These are phyloP conservation scores for Aureobasidium sp. DNA, from an alignment of 2,329 filamentous ascomycete genomes.

Conservation along the genomic window DNA sequence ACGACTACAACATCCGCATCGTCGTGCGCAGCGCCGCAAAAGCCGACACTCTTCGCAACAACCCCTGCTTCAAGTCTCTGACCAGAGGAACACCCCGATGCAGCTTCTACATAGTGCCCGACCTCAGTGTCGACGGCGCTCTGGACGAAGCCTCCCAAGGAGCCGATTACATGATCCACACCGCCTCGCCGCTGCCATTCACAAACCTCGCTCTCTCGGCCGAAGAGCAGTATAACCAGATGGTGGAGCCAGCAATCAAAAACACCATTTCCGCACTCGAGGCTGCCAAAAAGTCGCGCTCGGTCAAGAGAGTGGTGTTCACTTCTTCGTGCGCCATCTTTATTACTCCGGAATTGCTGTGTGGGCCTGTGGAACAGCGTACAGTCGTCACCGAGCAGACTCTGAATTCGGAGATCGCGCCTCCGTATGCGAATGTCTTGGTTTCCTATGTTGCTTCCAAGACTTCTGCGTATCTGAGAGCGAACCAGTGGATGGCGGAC, in stretches of 20 bases:
- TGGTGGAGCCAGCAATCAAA: conserved; percentile 27
- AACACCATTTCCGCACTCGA: conserved; percentile 34
- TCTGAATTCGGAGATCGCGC: conserved; percentile 16
- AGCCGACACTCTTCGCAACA: conserved; percentile 23
- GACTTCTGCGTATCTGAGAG: conserved; percentile 20
- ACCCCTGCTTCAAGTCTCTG: conserved; percentile 25
- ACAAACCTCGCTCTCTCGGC: background rate
- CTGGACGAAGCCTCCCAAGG: conserved; percentile 30
- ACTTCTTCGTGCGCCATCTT: conserved; percentile 28
- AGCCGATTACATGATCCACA: conserved; percentile 26
- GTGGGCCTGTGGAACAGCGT: conserved; percentile 5
- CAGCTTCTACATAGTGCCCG: conserved; percentile 30
- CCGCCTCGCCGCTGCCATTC: conserved; percentile 24
- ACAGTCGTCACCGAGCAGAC: conserved; percentile 16
- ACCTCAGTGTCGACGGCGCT: conserved; percentile 25
- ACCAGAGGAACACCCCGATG: conserved; percentile 22
- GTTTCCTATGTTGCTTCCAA: conserved; percentile 26
- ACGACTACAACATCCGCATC: conserved; percentile 33
- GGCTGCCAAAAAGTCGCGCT: conserved; percentile 29
- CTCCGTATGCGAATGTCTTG: conserved; percentile 20
- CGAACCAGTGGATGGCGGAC: conserved; percentile 22
- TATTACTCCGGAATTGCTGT: conserved; percentile 15
- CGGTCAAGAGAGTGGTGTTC: conserved; percentile 38
- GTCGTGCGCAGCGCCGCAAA: conserved; percentile 32
- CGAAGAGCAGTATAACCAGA: conserved; percentile 8